Evolutionary conservation across 805 yeast species (phyloP), one percentile per base, ranked within the genome.

Genomic region (Saturnispora ahearnii): DNA sequence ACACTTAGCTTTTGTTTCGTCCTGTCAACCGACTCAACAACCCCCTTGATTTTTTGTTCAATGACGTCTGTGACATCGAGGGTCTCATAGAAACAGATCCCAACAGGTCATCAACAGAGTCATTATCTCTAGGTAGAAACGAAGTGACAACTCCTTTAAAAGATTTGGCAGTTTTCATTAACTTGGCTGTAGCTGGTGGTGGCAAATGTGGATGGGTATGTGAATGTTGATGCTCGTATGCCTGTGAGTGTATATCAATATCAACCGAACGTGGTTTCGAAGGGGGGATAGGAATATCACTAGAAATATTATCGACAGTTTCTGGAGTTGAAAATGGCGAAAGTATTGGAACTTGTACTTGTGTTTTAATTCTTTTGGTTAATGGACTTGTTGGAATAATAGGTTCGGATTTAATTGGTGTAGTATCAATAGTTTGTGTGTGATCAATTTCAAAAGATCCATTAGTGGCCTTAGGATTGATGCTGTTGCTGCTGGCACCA

Each of bases 1-100:
- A 21, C 40, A 38, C n/a, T 46, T 40, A 46, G 32, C 18, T 24
- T 4, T 13, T n/a, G 36, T 45, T 34, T 10, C 32, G 28, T 33
- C 41, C 32, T 37, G 32, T 45, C 21, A 47, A 41, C n/a, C 50
- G 41, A 5, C 45, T 44, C 22, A 47, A 47, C 5, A 47, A 36
- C 4, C 43, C 29, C 30, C 40, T 45, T 24, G 31, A 24, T 22
- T 45, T 45, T 18, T 45, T 41, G 18, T 34, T 26, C 26, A 37
- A 15, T 2, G 43, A 45, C 6, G 22, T 21, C 8, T 36, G 42
- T n/a, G 48, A 45, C n/a, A 18, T 12, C 4, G 47, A 44, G 2
- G 41, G 32, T 5, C 21, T 15, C 44, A 46, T 36, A 5, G 34
- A 22, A 31, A 22, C 32, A 9, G 36, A 18, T 2, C 22, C 44